phyloP scores from a whole-genome alignment of 1,284 basidiomycete species.

The Rhodotorula sp. region DNA sequence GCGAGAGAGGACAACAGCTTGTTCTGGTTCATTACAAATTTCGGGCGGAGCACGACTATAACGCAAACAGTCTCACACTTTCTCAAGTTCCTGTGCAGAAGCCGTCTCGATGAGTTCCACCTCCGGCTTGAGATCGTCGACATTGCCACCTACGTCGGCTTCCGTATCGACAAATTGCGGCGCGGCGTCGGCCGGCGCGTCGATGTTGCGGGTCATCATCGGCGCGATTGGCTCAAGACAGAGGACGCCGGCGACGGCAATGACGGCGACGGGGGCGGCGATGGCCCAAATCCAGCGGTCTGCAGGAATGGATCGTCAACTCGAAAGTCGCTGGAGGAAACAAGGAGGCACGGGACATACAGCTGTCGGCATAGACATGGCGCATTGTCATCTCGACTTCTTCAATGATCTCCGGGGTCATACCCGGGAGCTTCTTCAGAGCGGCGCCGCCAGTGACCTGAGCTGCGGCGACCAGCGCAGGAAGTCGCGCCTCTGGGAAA shows the following conservation, averaged over 20 bases:
- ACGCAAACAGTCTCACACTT: neutral
- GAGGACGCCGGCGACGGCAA: neutral
- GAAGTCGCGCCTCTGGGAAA: neutral
- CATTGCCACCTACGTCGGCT: neutral
- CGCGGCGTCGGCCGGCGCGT: constrained; percentile 6
- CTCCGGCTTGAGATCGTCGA: neutral
- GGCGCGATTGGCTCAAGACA: constrained; percentile 9
- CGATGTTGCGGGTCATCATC: constrained; percentile 4
- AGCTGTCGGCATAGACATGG: constrained; percentile 7
- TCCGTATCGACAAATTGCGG: neutral
- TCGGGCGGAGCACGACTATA: neutral
- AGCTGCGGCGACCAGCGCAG: neutral
- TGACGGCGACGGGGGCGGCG: constrained; percentile 3
- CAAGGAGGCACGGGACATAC: neutral
- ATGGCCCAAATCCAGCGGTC: constrained; percentile 9
- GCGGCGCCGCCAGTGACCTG: neutral
- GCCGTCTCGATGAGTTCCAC: neutral
- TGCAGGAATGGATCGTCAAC: neutral
- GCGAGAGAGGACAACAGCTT: neutral
- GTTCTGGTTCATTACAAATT: neutral
- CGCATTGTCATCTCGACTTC: neutral
- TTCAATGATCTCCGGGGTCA: neutral
- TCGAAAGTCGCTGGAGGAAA: no score
- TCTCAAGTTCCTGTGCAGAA: neutral
- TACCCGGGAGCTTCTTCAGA: neutral